Conservation (phyloP, 148 eudicot genomes). For the Nepenthes mirabilis region DNA sequence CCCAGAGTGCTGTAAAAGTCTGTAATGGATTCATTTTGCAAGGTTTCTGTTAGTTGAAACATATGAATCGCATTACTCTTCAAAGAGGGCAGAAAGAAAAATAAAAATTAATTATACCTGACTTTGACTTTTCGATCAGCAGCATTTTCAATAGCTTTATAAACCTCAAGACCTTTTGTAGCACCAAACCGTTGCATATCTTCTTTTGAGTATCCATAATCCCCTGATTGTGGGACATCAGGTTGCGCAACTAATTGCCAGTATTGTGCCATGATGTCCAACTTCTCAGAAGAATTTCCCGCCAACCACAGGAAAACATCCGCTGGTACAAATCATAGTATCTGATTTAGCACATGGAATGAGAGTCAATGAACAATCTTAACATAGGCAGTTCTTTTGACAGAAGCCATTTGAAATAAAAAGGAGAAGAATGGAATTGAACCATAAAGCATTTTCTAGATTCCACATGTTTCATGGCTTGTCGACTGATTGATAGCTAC, state of each 20-base stretch:
- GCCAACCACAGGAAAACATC: constrained; percentile 89
- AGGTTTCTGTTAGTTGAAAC: background rate
- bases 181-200: constrained; percentile 73
- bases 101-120: constrained; percentile 28
- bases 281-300: constrained; percentile 57
- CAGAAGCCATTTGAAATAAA: background rate
- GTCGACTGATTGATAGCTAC: too few relatives aligned
- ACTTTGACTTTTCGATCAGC: constrained; percentile 59
- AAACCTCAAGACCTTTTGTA: constrained; percentile 48
- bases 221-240: constrained; percentile 71
- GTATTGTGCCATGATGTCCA: constrained; percentile 81
- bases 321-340: constrained; percentile 27
- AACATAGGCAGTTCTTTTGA: background rate
- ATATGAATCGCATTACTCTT: background rate
- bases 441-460: too few relatives aligned
- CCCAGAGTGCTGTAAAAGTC: constrained; percentile 89
- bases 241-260: constrained; percentile 74
- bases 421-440: too few relatives aligned
- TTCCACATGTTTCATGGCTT: too few relatives aligned
- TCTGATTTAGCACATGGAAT: background rate
- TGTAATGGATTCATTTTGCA: constrained; percentile 15
- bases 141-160: constrained; percentile 60
- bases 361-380: background rate
- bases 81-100: background rate
- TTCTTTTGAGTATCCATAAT: constrained; percentile 69